Conservation (phyloP, 257 asterid species). For the Anisodus acutangulus region DNA sequence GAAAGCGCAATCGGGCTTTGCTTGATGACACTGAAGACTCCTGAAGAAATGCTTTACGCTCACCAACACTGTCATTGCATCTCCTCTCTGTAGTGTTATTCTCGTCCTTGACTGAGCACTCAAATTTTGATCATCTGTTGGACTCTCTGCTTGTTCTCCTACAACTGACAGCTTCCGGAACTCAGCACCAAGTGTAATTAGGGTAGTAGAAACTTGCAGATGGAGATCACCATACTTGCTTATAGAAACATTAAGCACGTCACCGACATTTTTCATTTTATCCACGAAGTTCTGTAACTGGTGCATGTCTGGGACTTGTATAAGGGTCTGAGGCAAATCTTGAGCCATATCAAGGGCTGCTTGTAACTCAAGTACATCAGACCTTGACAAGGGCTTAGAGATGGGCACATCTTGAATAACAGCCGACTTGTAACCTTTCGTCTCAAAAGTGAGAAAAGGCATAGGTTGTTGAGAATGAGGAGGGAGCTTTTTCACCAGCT, state of each 20-base stretch:
- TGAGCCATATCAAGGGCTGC: conserved; percentile 66
- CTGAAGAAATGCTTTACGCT: conserved; percentile 87
- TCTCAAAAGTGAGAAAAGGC: conserved; percentile 84
- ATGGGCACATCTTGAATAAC: conserved; percentile 93
- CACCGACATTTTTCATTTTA: conserved; percentile 84
- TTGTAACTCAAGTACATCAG: conserved; percentile 72
- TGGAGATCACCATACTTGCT: conserved; percentile 83
- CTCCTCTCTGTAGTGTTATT: conserved; percentile 72
- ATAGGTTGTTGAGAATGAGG: conserved; percentile 70
- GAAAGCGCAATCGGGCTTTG: conserved; percentile 88
- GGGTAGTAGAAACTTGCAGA: conserved; percentile 69
- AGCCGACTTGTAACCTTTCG: conserved; percentile 76
- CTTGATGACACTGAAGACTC: conserved; percentile 75
- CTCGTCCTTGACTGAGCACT: conserved; percentile 63
- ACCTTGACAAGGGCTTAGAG: conserved; percentile 81
- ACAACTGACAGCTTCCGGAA: conserved; percentile 68
- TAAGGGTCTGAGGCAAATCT: conserved; percentile 71
- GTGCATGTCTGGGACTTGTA: conserved; percentile 65
- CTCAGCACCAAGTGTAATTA: conserved; percentile 78
- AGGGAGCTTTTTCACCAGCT: conserved; percentile 72
- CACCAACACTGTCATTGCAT: conserved; percentile 80
- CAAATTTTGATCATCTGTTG: conserved; percentile 46
- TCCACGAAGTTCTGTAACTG: conserved; percentile 70
- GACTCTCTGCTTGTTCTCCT: conserved; percentile 68
- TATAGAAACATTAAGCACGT: conserved; percentile 71